Percentiles rank a stretch among this genome's conserved stretches.
Conservation (phyloP, 2,329 filamentous ascomycete species). For the Stachybotrys chartarum region DNA sequence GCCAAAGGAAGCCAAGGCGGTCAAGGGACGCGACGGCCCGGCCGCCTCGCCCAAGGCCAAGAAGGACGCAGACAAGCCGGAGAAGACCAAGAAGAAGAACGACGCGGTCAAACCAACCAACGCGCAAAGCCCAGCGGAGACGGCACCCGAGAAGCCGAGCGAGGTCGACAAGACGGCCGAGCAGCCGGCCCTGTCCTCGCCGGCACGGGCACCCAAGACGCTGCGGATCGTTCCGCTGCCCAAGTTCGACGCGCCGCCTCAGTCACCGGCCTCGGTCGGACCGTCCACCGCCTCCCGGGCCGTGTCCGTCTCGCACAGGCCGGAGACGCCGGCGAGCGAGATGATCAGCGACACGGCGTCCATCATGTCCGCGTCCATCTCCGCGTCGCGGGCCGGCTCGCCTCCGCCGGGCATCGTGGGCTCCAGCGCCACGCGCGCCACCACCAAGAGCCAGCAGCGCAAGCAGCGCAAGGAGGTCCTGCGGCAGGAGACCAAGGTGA, state of each 20-base stretch:
- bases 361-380: constrained; percentile 64
- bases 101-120: constrained; percentile 7
- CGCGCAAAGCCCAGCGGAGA: constrained; percentile 7
- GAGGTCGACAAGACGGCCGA: background rate
- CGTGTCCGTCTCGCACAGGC: constrained; percentile 36
- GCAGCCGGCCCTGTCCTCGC: constrained; percentile 41
- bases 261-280: constrained; percentile 19
- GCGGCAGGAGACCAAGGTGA: constrained; percentile 53
- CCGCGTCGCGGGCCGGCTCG: constrained; percentile 61
- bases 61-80: constrained; percentile 21
- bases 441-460: constrained; percentile 72
- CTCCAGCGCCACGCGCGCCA: constrained; percentile 58
- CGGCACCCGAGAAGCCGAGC: constrained; percentile 1
- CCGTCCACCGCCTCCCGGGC: constrained; percentile 18
- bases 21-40: constrained; percentile 20
- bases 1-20: constrained; percentile 27
- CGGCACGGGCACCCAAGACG: constrained; percentile 50
- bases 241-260: constrained; percentile 46
- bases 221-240: constrained; percentile 63
- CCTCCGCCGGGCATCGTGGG: constrained; percentile 61
- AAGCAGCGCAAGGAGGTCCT: constrained; percentile 65
- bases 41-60: constrained; percentile 21
- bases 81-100: constrained; percentile 17
- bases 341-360: constrained; percentile 71
- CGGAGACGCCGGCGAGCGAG: constrained; percentile 69